Evolutionary conservation across 164 flowering plant species (phyloP).

Genomic region (Stephania cephalantha): DNA sequence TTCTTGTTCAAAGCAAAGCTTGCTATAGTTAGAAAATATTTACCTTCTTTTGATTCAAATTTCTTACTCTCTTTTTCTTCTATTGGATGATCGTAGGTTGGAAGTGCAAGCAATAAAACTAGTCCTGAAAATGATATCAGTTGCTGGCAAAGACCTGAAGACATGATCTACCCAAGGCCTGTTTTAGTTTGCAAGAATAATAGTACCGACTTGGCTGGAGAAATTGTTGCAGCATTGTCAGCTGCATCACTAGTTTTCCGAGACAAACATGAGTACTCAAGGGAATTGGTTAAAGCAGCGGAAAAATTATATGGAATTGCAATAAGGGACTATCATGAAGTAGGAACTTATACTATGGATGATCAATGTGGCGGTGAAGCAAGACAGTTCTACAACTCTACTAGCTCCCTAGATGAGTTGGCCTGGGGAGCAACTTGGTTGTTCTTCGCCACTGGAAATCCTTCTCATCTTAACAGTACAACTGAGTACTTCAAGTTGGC

Average conservation of each 20-base stretch:
- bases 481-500: conserved; percentile 27
- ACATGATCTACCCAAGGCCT: conserved; percentile 46
- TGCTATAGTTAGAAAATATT: too few relatives aligned
- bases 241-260: conserved; percentile 64
- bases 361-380: conserved; percentile 46
- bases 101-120: conserved; percentile 24
- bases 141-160: conserved; percentile 79
- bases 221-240: conserved; percentile 60
- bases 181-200: conserved; percentile 30
- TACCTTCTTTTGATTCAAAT: too few relatives aligned
- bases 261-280: conserved; percentile 33
- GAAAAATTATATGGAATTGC: conserved; percentile 33
- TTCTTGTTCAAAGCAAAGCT: too few relatives aligned
- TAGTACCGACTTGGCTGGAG: conserved; percentile 61
- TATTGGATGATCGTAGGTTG: conserved; percentile 32
- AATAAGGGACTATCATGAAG: conserved; percentile 9
- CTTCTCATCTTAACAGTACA: conserved; percentile 35
- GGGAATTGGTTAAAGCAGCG: conserved; percentile 31
- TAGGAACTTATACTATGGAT: conserved; percentile 33
- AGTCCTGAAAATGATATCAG: conserved; percentile 23
- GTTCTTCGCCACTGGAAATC: conserved; percentile 56
- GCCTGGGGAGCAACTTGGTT: conserved; percentile 66
- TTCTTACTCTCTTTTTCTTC: not conserved
- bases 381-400: conserved; percentile 43
- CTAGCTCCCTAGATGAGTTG: conserved; percentile 49